These are phyloP conservation scores for Diaporthe caulivora DNA, from an alignment of 2,329 filamentous ascomycete genomes.

Conservation along the genomic window DNA sequence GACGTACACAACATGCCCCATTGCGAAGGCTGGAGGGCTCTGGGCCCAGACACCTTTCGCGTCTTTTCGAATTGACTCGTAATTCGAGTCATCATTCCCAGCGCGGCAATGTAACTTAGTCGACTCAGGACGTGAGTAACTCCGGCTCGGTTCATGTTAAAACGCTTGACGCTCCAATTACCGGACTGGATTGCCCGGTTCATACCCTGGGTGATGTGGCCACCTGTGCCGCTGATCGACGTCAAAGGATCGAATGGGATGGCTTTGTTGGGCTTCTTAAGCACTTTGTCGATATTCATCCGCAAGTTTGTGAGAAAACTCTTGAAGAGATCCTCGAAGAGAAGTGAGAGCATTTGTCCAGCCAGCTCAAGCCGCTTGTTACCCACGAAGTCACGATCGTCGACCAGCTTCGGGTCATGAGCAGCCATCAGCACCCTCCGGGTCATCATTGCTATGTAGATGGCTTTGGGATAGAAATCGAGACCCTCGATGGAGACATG, in stretches of 20 bases:
- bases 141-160: constrained; percentile 97
- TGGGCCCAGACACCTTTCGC: constrained; percentile 92
- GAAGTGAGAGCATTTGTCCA: constrained; percentile 89
- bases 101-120: constrained; percentile 93
- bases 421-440: constrained; percentile 95
- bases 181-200: constrained; percentile 97
- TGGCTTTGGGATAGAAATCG: constrained; percentile 96
- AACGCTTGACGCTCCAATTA: constrained; percentile 98
- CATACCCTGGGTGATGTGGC: constrained; percentile 91
- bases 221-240: constrained; percentile 86
- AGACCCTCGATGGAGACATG: constrained; percentile 92
- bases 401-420: constrained; percentile 88
- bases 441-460: constrained; percentile 97
- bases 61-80: constrained; percentile 99
- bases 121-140: constrained; percentile 97
- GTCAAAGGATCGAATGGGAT: constrained; percentile 89
- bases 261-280: constrained; percentile 93
- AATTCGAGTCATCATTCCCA: constrained; percentile 99
- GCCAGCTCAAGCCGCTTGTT: constrained; percentile 97
- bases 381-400: constrained; percentile 97
- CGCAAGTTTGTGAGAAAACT: constrained; percentile 91
- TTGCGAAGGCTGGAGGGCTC: constrained; percentile 95
- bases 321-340: constrained; percentile 99
- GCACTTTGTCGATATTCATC: constrained; percentile 91
- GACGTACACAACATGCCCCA: constrained; percentile 98